A percentile compares a stretch with the other conserved stretches of the same genome.
Evolutionary conservation across 2,329 filamentous ascomycete species (phyloP).

Genomic region (Balansia obtecta): DNA sequence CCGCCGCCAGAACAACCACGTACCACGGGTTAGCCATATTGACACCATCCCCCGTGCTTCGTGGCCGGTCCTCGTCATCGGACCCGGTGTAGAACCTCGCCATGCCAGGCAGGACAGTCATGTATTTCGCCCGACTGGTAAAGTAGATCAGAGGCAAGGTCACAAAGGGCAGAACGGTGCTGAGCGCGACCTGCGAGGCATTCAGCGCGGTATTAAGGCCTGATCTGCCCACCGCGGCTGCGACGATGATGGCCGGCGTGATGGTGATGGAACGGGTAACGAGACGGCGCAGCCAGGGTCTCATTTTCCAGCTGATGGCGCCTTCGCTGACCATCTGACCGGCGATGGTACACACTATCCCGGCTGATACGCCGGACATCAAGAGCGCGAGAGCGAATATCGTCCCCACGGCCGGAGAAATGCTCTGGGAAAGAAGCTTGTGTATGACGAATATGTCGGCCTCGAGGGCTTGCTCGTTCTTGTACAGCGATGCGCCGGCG

Average conservation of each 20-base stretch:
- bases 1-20: slow-evolving; percentile 37
- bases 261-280: slow-evolving; percentile 72
- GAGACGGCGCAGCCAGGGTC: slow-evolving; percentile 68
- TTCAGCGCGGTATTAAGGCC: slow-evolving; percentile 63
- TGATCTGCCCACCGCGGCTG: slow-evolving; percentile 58
- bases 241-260: slow-evolving; percentile 71
- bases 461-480: slow-evolving; percentile 43
- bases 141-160: slow-evolving; percentile 76
- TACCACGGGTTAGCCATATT: slow-evolving; percentile 66
- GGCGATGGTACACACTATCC: slow-evolving; percentile 79
- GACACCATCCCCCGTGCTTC: slow-evolving; percentile 15
- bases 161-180: slow-evolving; percentile 71
- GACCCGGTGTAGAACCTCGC: slow-evolving; percentile 21
- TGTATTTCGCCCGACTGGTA: slow-evolving; percentile 66
- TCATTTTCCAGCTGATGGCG: slow-evolving; percentile 60
- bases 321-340: slow-evolving; percentile 85
- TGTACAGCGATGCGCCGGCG: slow-evolving; percentile 63
- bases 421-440: slow-evolving; percentile 51
- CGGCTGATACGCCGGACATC: slow-evolving; percentile 67
- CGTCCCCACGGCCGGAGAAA: slow-evolving; percentile 65
- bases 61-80: slow-evolving; percentile 10
- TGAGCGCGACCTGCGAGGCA: slow-evolving; percentile 66
- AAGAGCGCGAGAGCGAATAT: slow-evolving; percentile 76
- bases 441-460: slow-evolving; percentile 82
- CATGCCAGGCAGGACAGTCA: slow-evolving; percentile 50